These are phyloP conservation scores for Phaeosphaeria sp. DNA, from an alignment of 2,329 filamentous ascomycete genomes.

Conservation along the genomic window DNA sequence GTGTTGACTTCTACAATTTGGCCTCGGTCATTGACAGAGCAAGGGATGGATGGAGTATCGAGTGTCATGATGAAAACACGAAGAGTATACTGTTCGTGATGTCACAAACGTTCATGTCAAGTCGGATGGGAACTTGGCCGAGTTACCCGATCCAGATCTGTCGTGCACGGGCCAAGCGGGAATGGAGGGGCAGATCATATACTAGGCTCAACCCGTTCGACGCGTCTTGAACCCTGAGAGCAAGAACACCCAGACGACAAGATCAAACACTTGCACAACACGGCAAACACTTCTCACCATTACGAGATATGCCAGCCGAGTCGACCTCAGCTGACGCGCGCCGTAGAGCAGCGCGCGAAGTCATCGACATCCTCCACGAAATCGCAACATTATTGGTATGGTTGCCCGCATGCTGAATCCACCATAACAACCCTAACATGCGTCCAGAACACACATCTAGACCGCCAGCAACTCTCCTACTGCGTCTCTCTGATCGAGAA, in stretches of 20 bases:
- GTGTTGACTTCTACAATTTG: slow-evolving; percentile 45
- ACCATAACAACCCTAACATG: slow-evolving; percentile 2
- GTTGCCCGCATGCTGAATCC: not conserved
- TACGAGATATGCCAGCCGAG: slow-evolving; percentile 24
- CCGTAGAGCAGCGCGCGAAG: slow-evolving; percentile 79
- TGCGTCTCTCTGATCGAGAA: slow-evolving; percentile 98
- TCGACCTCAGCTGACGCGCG: slow-evolving; percentile 56
- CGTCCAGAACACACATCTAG: slow-evolving; percentile 86
- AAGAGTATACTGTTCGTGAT: slow-evolving; percentile 8
- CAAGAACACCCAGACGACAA: not conserved
- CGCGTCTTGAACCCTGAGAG: not conserved
- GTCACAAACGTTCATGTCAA: slow-evolving; percentile 2
- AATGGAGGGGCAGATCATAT: not conserved
- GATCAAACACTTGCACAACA: not conserved
- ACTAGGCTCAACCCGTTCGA: not conserved
- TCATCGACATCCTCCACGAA: slow-evolving; percentile 80
- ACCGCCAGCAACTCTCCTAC: slow-evolving; percentile 87
- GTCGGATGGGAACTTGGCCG: not conserved
- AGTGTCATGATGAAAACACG: not conserved
- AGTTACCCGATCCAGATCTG: not conserved
- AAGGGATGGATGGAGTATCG: slow-evolving; percentile 48
- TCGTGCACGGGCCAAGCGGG: not conserved
- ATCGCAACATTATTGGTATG: slow-evolving; percentile 87
- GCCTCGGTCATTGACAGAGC: slow-evolving; percentile 38
- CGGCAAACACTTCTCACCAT: not conserved